Evolutionary conservation across 164 flowering plant species (phyloP).

Genomic region (Pachysandra terminalis): DNA sequence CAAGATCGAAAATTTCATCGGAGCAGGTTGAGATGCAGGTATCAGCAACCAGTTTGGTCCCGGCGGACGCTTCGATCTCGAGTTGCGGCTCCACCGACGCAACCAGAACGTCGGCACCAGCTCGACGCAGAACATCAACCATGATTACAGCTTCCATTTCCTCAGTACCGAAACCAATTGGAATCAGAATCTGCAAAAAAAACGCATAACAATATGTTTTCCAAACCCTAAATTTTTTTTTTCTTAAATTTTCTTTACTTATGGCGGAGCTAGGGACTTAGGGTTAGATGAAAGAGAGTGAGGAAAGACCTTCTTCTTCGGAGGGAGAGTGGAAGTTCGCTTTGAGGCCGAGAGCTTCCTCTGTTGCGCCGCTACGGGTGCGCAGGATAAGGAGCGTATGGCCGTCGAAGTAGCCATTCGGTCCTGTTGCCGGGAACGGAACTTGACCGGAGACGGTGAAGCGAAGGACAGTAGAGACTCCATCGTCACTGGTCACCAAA

Average conservation of each 20-base stretch:
- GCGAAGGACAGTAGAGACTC: conserved; percentile 25
- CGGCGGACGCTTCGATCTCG: conserved; percentile 60
- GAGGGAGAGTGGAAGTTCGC: conserved; percentile 14
- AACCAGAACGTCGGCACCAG: conserved; percentile 76
- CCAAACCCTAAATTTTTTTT: background rate
- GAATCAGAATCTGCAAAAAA: conserved; percentile 66
- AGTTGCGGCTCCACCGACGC: conserved; percentile 90
- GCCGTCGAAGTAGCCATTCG: conserved; percentile 10
- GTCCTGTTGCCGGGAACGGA: background rate
- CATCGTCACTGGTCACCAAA: conserved; percentile 18
- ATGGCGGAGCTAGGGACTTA: conserved; percentile 7
- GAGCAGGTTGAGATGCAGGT: conserved; percentile 52
- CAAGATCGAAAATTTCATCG: conserved; percentile 61
- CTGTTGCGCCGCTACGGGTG: conserved; percentile 21
- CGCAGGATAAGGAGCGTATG: conserved; percentile 9
- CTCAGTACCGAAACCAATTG: conserved; percentile 83
- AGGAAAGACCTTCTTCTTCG: conserved; percentile 40
- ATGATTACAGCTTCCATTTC: conserved; percentile 89
- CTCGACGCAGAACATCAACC: conserved; percentile 71
- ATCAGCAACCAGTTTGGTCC: conserved; percentile 76
- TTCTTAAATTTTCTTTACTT: background rate
- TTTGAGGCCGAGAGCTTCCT: conserved; percentile 18
- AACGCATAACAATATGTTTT: background rate
- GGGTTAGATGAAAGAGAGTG: conserved; percentile 1
- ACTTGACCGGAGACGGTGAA: background rate